Percentiles rank a stretch among this genome's conserved stretches.
Evolutionary conservation across 2,329 filamentous ascomycete species (phyloP).

Genomic region (Apiospora saccharicola): DNA sequence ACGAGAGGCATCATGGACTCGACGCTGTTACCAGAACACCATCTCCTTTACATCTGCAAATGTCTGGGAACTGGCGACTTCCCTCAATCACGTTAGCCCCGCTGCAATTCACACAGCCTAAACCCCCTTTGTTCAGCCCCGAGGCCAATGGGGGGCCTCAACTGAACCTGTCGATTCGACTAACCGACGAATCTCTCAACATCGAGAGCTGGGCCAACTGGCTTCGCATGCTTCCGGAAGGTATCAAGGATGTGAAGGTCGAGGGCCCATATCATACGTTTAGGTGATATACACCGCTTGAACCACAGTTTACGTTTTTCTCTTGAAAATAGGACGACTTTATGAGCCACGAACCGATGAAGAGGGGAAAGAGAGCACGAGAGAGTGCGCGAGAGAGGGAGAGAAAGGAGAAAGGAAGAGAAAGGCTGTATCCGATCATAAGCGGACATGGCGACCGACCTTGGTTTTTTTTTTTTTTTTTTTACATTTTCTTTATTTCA

Average conservation of each 20-base stretch:
- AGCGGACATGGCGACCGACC: neutral
- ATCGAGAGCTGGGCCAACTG: conserved; percentile 65
- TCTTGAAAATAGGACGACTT: conserved; percentile 4
- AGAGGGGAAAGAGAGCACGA: neutral
- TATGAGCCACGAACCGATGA: conserved; percentile 9
- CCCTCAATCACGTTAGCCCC: conserved; percentile 65
- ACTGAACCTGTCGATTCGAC: conserved; percentile 57
- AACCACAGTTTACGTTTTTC: conserved; percentile 1
- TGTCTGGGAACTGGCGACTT: conserved; percentile 59
- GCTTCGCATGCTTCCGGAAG: conserved; percentile 65
- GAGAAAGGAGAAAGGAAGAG: neutral
- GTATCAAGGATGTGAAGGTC: conserved; percentile 62
- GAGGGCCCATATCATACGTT: conserved; percentile 50
- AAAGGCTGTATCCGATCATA: neutral
- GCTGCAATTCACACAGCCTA: conserved; percentile 49
- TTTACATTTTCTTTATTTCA: conserved; percentile 14
- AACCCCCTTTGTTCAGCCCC: conserved; percentile 51
- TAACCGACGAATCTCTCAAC: conserved; percentile 60
- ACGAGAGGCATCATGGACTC: conserved; percentile 56
- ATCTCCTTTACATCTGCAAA: conserved; percentile 63
- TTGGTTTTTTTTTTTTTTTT: neutral
- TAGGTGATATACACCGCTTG: conserved; percentile 20
- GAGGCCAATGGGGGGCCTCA: conserved; percentile 46
- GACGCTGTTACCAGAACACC: conserved; percentile 58
- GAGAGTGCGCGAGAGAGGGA: neutral